Evolutionary conservation across 148 eudicot species (phyloP).

Genomic region (Rhododendron vialii): DNA sequence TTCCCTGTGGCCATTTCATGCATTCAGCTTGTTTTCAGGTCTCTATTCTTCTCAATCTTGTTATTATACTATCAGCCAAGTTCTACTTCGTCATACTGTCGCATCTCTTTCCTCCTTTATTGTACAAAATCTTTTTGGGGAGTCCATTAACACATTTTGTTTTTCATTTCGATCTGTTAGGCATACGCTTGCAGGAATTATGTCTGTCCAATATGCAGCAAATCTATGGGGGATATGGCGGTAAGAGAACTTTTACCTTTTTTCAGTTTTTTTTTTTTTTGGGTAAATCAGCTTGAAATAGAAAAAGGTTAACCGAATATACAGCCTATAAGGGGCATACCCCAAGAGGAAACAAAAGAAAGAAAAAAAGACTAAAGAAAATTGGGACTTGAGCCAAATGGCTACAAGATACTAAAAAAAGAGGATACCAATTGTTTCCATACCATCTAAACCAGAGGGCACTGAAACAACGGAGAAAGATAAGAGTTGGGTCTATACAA

Average conservation of each 20-base stretch:
- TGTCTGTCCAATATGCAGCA: constrained; percentile 89
- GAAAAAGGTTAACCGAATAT: too few relatives aligned
- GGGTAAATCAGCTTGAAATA: too few relatives aligned
- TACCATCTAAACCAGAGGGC: too few relatives aligned
- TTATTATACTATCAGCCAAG: background rate
- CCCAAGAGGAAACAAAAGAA: too few relatives aligned
- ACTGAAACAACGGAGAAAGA: too few relatives aligned
- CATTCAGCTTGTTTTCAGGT: constrained; percentile 98
- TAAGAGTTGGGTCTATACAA: too few relatives aligned
- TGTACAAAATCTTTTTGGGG: background rate
- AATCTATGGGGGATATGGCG: constrained; percentile 95
- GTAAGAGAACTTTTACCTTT: constrained; percentile 32
- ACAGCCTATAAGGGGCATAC: too few relatives aligned
- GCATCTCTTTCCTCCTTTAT: background rate
- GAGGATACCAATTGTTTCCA: too few relatives aligned
- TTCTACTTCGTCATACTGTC: background rate
- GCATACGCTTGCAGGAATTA: constrained; percentile 88
- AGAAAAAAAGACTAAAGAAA: too few relatives aligned
- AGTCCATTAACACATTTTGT: background rate
- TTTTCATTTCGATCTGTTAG: constrained; percentile 21
- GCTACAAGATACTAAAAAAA: too few relatives aligned
- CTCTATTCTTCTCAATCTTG: constrained; percentile 5
- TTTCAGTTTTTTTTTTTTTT: background rate
- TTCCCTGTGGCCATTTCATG: constrained; percentile 97
- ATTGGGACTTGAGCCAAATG: too few relatives aligned